Evolutionary conservation across 2,329 filamentous ascomycete species (phyloP), one percentile per base, ranked within the genome.

Genomic region (Bipolaris cookei): DNA sequence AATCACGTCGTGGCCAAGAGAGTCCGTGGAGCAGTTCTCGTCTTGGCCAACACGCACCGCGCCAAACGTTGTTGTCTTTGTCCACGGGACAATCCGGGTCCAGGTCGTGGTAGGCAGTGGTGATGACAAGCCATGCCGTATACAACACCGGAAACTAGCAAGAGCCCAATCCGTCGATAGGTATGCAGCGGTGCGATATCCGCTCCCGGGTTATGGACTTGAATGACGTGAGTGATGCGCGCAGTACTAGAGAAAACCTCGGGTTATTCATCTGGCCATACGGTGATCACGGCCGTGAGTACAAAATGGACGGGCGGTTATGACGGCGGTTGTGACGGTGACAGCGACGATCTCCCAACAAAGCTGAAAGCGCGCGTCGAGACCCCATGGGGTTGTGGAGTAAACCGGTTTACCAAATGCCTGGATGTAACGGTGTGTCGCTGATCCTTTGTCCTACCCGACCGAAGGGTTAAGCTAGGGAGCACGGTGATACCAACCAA

Each of bases 1-100:
- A 58, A 67, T 65, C 57, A 59, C 23, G 28, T 14, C 30, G 8
- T 16, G 13, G 65, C 65, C 64, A 64, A 68, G 65, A 51, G 43
- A 47, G 52, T 38, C 49, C 45, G 42, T 45, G 28, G 39, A 39
- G 46, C 16, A 37, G 16, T 30, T 25, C 20, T 20, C 23, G 28
- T 51, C 64, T 68, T 68, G 66, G 66, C 63, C 21, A 38, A 21
- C 48, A 49, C 52, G 38, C 35, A 39, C 44, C 25, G 35, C 20
- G 42, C 47, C 25, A 46, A 43, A 25, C 5, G 16, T 48, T 35
- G 39, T 50, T 43, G 38, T 30, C 38, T 13, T 32, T 43, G 51
- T 48, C 54, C 49, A 61, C 64, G 63, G 64, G 51, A 49, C 16
- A 59, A 50, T 38, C 46, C 64, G 66, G 66, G 49, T 51, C 20